phyloP scores from a whole-genome alignment of 108 stramenopile genomes.

The Aurantiochytrium sp. region DNA sequence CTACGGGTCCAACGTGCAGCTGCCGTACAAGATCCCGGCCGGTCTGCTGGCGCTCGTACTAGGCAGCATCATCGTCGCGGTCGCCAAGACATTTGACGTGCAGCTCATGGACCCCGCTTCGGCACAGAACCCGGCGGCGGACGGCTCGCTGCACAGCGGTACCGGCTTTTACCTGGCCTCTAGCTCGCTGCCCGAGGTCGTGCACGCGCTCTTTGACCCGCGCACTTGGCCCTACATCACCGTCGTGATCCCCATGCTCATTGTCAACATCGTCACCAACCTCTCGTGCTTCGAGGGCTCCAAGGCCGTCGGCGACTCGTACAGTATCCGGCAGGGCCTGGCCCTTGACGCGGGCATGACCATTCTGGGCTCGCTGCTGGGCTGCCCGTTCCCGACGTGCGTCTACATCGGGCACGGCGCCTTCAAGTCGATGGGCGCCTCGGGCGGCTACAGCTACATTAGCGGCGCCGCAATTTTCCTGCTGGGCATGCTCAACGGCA shows the following conservation, averaged over 20 bases:
- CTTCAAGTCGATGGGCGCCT: conserved; percentile 44
- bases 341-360: conserved; percentile 37
- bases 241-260: conserved; percentile 1
- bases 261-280: conserved; percentile 5
- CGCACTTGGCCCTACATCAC: conserved; percentile 23
- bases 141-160: not conserved
- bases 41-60: not conserved
- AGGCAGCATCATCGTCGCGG: not conserved
- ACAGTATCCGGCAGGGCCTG: conserved; percentile 35
- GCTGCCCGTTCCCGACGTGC: conserved; percentile 40
- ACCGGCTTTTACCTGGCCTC: not conserved
- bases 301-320: conserved; percentile 33
- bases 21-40: not conserved
- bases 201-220: not conserved
- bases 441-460: conserved; percentile 30
- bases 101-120: conserved; percentile 23
- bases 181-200: not conserved
- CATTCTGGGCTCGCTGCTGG: conserved; percentile 40
- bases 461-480: conserved; percentile 28
- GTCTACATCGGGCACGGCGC: conserved; percentile 47
- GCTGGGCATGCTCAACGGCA: conserved; percentile 29
- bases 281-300: not conserved
- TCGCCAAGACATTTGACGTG: not conserved
- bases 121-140: not conserved
- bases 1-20: conserved; percentile 18